phyloP scores from a whole-genome alignment of 306 rosid genomes.

The Acmispon strigosus region DNA sequence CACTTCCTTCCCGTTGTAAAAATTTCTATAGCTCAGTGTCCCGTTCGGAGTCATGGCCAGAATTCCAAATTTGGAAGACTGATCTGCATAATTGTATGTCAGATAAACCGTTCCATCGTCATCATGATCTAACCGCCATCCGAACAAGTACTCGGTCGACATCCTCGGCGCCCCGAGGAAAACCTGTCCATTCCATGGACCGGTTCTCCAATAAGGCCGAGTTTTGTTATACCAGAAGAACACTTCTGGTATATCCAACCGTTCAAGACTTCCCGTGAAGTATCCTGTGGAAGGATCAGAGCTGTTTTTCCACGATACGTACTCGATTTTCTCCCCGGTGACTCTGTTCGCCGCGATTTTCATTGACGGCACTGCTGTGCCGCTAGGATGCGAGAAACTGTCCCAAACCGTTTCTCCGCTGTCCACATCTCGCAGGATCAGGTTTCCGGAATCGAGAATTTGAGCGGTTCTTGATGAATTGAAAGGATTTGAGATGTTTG shows the following conservation, averaged over 20 bases:
- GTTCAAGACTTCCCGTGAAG: slow-evolving; percentile 4
- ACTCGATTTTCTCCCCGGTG: slow-evolving; percentile 15
- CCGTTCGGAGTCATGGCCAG: slow-evolving; percentile 12
- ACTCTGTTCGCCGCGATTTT: background rate
- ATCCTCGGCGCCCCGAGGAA: slow-evolving; percentile 34
- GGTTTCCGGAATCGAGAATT: slow-evolving; percentile 15
- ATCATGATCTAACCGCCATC: slow-evolving; percentile 6
- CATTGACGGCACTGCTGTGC: slow-evolving; percentile 8
- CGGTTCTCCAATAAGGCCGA: slow-evolving; percentile 27
- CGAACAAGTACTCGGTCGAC: slow-evolving; percentile 22
- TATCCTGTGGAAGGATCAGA: slow-evolving; percentile 23
- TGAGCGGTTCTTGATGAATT: background rate
- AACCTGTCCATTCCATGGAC: slow-evolving; percentile 41
- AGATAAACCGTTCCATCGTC: slow-evolving; percentile 3
- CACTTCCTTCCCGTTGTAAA: background rate
- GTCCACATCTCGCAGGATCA: slow-evolving; percentile 2
- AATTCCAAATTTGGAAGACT: background rate
- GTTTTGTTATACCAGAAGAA: slow-evolving; percentile 23
- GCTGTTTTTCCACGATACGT: slow-evolving; percentile 17
- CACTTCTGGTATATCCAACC: slow-evolving; percentile 2
- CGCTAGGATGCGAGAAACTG: slow-evolving; percentile 23
- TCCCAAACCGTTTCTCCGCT: slow-evolving; percentile 13
- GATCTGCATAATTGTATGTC: background rate
- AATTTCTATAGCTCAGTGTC: background rate
- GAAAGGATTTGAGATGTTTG: background rate